A percentile compares a stretch with the other conserved stretches of the same genome.
These are phyloP conservation scores for Xanthoconium purpureum DNA, from an alignment of 768 basidiomycete species.

Conservation along the genomic window DNA sequence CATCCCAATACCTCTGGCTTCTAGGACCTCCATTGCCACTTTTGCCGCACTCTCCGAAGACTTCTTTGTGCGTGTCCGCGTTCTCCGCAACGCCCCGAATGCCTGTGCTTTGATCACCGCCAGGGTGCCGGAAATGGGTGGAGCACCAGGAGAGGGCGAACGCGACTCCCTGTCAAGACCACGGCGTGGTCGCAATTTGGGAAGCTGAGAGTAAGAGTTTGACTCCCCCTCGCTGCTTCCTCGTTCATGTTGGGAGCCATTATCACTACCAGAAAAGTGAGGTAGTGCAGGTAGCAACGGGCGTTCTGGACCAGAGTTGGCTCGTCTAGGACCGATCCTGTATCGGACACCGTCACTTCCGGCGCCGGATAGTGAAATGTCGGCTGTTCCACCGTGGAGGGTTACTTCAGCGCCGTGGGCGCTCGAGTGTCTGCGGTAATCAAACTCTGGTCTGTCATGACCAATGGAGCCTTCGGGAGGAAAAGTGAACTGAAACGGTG, in stretches of 20 bases:
- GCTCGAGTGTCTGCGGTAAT: conserved; percentile 58
- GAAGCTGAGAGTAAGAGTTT: conserved; percentile 37
- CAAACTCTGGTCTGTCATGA: conserved; percentile 62
- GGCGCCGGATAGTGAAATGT: conserved; percentile 56
- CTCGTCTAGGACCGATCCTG: conserved; percentile 48
- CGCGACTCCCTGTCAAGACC: conserved; percentile 44
- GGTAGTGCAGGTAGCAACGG: conserved; percentile 46
- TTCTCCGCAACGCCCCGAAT: conserved; percentile 79
- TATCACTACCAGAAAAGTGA: conserved; percentile 50
- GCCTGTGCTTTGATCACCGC: conserved; percentile 91
- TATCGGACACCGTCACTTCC: conserved; percentile 59
- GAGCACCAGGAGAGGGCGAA: conserved; percentile 45
- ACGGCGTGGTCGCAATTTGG: conserved; percentile 49
- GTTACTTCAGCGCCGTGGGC: conserved; percentile 59
- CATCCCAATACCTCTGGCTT: conserved; percentile 70
- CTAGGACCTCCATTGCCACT: conserved; percentile 78
- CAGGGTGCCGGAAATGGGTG: conserved; percentile 70
- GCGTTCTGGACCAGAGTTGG: conserved; percentile 49
- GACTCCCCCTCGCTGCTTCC: conserved; percentile 58
- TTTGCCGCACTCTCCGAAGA: conserved; percentile 66
- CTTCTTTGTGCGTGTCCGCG: conserved; percentile 71
- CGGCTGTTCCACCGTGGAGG: conserved; percentile 70
- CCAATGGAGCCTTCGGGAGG: conserved; percentile 46
- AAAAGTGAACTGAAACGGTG: conserved; percentile 67
- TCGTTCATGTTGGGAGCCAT: conserved; percentile 48